Base-by-base conservation (phyloP, 345 rosid species). In the Salix suchowensis region DNA sequence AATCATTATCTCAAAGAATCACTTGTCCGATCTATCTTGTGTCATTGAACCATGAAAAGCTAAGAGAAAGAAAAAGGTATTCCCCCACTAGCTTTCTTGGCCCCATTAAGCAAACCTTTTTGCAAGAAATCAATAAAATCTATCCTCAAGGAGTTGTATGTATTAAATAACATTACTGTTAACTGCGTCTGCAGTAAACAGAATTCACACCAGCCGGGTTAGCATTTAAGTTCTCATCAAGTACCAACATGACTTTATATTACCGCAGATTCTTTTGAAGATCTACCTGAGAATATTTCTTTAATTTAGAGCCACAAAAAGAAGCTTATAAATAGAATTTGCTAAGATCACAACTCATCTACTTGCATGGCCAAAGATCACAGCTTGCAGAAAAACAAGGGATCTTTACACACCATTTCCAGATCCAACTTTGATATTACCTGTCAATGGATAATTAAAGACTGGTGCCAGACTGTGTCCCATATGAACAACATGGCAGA, bases 301-400 rank as follows among this genome's bases (percentile, higher is more conserved):
- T 70, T 62, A 72, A 74, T 83, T 81, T 48, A 34, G 40, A 79
- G 69, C 76, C 77, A 72, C 73, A 64, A 62, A 19, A 54, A 32
- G 36, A 37, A 36, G 73, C 16, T 81, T 70, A 70, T 11, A 62
- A 23, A 62, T 62, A 21, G 42, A 81, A 24, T 67, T 76, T 26
- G 9, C 13, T 26, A 60, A 76, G 77, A 76, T 81, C 68, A 77
- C 76, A 64, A 74, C 73, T 72, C 21, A 18, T 1, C 42, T 44
- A 76, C 52, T 75, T 67, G 50, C 42, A 39, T 28, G 62, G 70
- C 14, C 18, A 36, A 37, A 68, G 73, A 34, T 75, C 39, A 67
- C 78, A 60, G 48, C 23, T 72, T 36, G 40, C 28, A 79, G 24
- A 76, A 70, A 67, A 69, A 40, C 7, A 58, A 24, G 67, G 70